A percentile compares a stretch with the other conserved stretches of the same genome.
Evolutionary conservation across 192 early-diverging fungal genomes (phyloP).

Genomic region (Rhizophlyctis rosea): DNA sequence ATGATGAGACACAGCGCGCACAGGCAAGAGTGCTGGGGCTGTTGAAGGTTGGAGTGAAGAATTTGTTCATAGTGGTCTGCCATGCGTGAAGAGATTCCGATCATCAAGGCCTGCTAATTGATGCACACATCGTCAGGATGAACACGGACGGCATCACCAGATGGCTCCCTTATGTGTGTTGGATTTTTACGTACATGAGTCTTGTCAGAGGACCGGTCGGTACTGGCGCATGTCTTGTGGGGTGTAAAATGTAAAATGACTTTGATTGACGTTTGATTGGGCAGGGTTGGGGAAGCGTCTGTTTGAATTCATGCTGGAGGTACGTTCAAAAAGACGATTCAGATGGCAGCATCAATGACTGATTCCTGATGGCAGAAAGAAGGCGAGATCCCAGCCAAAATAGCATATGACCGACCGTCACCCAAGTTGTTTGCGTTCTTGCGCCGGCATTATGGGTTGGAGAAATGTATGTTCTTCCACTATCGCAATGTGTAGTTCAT

Average conservation of each 20-base stretch:
- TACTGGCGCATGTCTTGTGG: not conserved
- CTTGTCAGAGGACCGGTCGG: slow-evolving; percentile 34
- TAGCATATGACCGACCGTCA: slow-evolving; percentile 53
- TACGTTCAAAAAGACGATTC: slow-evolving; percentile 14
- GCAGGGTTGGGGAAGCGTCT: slow-evolving; percentile 43
- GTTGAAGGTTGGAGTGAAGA: slow-evolving; percentile 46
- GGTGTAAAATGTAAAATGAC: not conserved
- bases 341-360: not conserved
- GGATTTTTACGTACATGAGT: slow-evolving; percentile 50
- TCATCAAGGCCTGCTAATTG: not conserved
- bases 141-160: slow-evolving; percentile 30
- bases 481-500: not conserved
- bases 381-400: slow-evolving; percentile 22
- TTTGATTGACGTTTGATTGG: not conserved
- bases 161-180: slow-evolving; percentile 47
- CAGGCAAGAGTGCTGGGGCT: slow-evolving; percentile 34
- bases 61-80: slow-evolving; percentile 40
- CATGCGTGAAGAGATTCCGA: not conserved
- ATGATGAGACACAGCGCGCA: slow-evolving; percentile 1
- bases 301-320: slow-evolving; percentile 50
- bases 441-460: slow-evolving; percentile 38
- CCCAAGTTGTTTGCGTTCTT: slow-evolving; percentile 41
- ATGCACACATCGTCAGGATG: slow-evolving; percentile 26
- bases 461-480: slow-evolving; percentile 28
- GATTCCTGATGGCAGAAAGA: slow-evolving; percentile 28